A percentile compares a stretch with the other conserved stretches of the same genome.
Conservation (phyloP, 345 rosid species). For the Atalantia buxifolia region DNA sequence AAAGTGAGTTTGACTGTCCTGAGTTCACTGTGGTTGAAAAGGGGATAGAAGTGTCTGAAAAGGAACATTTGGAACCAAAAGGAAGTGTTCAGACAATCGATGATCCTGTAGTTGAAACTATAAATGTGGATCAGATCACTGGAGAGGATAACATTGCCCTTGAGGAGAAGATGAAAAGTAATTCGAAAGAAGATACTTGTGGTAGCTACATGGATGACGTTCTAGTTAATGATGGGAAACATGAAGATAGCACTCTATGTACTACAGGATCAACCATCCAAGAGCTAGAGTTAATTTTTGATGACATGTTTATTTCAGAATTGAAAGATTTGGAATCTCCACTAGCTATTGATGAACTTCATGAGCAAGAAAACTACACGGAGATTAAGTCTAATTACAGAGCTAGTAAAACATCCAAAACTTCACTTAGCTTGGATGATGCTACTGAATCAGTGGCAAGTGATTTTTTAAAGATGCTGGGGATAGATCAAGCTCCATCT, state of each 20-base stretch:
- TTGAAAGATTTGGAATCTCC: slow-evolving; percentile 33
- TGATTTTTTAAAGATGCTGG: slow-evolving; percentile 72
- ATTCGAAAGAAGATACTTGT: slow-evolving; percentile 13
- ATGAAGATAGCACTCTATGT: slow-evolving; percentile 20
- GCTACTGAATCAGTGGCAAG: slow-evolving; percentile 54
- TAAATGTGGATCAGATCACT: slow-evolving; percentile 51
- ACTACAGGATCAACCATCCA: slow-evolving; percentile 17
- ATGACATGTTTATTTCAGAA: slow-evolving; percentile 29
- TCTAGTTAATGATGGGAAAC: slow-evolving; percentile 25
- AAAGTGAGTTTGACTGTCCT: slow-evolving; percentile 26
- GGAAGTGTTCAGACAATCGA: slow-evolving; percentile 24
- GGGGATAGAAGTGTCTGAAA: slow-evolving; percentile 47
- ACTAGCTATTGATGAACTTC: slow-evolving; percentile 20
- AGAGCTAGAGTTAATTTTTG: slow-evolving; percentile 34
- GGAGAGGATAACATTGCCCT: slow-evolving; percentile 34
- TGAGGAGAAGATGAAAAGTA: slow-evolving; percentile 21
- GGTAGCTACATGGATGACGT: slow-evolving; percentile 9
- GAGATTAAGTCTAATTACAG: slow-evolving; percentile 43
- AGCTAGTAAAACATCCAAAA: slow-evolving; percentile 30
- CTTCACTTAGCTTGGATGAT: slow-evolving; percentile 63
- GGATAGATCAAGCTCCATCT: slow-evolving; percentile 38
- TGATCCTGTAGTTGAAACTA: slow-evolving; percentile 38
- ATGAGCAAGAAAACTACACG: slow-evolving; percentile 25
- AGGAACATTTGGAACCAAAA: slow-evolving; percentile 24
- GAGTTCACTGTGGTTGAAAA: slow-evolving; percentile 42